A percentile compares a stretch with the other conserved stretches of the same genome.
phyloP scores from a whole-genome alignment of 2,329 filamentous ascomycete genomes.

The Aurifilum marmelostoma region DNA sequence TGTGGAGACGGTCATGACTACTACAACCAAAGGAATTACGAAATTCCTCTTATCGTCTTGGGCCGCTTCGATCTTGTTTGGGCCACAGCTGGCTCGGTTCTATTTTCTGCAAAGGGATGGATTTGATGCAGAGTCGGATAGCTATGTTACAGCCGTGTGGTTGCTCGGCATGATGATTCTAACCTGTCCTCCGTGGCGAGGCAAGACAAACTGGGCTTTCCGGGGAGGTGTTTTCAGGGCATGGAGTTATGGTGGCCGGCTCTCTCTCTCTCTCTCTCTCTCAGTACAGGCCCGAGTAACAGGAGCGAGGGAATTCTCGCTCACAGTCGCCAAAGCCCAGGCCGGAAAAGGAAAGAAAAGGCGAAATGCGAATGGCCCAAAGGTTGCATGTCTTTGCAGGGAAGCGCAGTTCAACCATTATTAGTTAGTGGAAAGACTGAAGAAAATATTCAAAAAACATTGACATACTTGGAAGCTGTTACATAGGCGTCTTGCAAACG shows the following conservation, averaged over 20 bases:
- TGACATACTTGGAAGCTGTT: neutral
- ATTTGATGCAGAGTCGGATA: slow-evolving; percentile 3
- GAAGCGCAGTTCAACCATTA: slow-evolving; percentile 16
- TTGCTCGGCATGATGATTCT: slow-evolving; percentile 20
- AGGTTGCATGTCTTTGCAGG: slow-evolving; percentile 10
- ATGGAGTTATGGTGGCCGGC: slow-evolving; percentile 24
- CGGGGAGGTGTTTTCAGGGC: slow-evolving; percentile 20
- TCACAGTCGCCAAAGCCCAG: slow-evolving; percentile 17
- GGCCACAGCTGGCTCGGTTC: neutral
- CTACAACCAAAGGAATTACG: slow-evolving; percentile 4
- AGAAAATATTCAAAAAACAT: slow-evolving; percentile 21
- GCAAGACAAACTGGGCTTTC: slow-evolving; percentile 11
- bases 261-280: too few species aligned
- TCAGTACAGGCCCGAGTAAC: slow-evolving; percentile 14
- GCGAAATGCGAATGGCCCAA: slow-evolving; percentile 13
- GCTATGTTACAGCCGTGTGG: slow-evolving; percentile 18
- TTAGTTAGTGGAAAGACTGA: slow-evolving; percentile 20
- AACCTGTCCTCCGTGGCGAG: slow-evolving; percentile 14
- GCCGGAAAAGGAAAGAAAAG: neutral
- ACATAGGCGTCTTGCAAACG: neutral
- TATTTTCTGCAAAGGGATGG: slow-evolving; percentile 2
- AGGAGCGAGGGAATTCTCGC: slow-evolving; percentile 19
- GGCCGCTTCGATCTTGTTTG: neutral
- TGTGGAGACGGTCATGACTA: slow-evolving; percentile 14
- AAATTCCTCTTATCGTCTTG: neutral